phyloP scores from a whole-genome alignment of 2,329 filamentous ascomycete genomes.

The Paradendryphiella salina region DNA sequence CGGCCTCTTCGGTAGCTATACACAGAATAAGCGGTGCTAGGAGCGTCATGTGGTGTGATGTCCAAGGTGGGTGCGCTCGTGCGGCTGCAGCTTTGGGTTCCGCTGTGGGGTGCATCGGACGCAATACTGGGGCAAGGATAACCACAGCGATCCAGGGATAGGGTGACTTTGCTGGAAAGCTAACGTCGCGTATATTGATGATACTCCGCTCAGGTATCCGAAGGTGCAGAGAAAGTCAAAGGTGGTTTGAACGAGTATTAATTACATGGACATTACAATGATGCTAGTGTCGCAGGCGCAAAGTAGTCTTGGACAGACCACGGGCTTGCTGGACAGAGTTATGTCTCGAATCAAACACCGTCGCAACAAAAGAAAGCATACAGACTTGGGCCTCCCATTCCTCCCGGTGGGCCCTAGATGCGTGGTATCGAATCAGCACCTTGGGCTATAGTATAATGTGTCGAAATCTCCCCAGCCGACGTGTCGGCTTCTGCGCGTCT shows the following conservation, averaged over 20 bases:
- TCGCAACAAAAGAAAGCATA: constrained; percentile 11
- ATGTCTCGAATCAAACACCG: background rate
- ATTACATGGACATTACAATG: background rate
- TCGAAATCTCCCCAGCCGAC: background rate
- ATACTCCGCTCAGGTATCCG: too few relatives aligned
- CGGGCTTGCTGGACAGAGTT: background rate
- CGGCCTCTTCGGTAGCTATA: background rate
- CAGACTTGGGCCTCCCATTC: background rate
- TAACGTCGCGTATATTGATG: too few relatives aligned
- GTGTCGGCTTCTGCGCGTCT: background rate
- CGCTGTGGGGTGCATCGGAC: constrained; percentile 12
- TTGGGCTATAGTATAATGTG: background rate
- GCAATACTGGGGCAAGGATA: constrained; percentile 17
- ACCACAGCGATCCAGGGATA: background rate
- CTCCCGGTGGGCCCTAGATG: background rate
- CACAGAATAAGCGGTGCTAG: background rate
- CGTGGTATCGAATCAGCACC: background rate
- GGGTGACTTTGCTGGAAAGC: background rate
- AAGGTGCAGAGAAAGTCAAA: too few relatives aligned
- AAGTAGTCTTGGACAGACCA: background rate
- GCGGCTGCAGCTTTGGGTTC: constrained; percentile 15
- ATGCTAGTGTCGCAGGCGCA: background rate
- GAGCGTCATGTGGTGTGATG: constrained; percentile 12
- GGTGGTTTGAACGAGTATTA: background rate
- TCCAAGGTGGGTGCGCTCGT: constrained; percentile 8